Percentiles rank a stretch among this genome's conserved stretches.
Evolutionary conservation across 108 stramenopile genomes (phyloP).

Genomic region (Schizochytrium sp.): DNA sequence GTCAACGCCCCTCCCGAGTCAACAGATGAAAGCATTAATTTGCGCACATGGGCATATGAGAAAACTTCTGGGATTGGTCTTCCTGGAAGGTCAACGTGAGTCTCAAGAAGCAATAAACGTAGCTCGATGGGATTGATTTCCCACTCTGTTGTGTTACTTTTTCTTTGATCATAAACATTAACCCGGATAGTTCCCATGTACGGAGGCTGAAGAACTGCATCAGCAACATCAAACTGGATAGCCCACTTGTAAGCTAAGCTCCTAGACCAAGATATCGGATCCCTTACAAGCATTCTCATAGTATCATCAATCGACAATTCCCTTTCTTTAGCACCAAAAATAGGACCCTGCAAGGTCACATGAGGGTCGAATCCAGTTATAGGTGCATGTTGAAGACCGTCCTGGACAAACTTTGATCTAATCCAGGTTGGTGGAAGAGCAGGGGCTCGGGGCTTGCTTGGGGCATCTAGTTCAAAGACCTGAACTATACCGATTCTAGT

Average conservation of each 20-base stretch:
- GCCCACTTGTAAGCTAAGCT: conserved; percentile 4
- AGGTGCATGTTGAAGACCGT: too few relatives aligned
- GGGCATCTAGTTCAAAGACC: conserved; percentile 14
- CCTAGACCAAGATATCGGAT: neutral
- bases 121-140: conserved; percentile 19
- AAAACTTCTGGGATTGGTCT: conserved; percentile 29
- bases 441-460: neutral
- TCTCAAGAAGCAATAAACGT: neutral
- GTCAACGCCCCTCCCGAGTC: neutral
- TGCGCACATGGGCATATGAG: neutral
- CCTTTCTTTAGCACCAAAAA: neutral
- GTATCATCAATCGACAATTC: neutral
- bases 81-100: neutral
- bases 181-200: conserved; percentile 34
- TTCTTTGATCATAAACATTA: neutral
- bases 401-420: neutral
- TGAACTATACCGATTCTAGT: neutral
- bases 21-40: neutral
- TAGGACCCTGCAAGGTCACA: neutral
- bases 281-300: conserved; percentile 42
- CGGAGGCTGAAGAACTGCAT: conserved; percentile 22
- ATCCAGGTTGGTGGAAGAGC: neutral
- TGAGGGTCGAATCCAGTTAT: neutral
- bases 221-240: conserved; percentile 4
- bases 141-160: neutral